Evolutionary conservation across 371 early-diverging fungal genomes (phyloP).

Genomic region (Mucor plumbeus): DNA sequence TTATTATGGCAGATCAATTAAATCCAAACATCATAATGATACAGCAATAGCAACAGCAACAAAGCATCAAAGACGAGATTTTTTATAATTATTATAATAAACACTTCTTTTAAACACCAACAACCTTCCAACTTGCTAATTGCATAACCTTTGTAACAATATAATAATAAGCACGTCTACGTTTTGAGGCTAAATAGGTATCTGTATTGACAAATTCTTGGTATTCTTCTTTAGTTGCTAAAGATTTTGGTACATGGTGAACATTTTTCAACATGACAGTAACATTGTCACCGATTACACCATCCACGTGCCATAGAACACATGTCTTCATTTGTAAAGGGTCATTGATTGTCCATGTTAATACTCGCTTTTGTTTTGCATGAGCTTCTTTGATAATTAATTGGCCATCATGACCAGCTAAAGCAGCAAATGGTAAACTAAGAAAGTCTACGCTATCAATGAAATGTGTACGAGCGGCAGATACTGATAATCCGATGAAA

Average conservation of each 20-base stretch:
- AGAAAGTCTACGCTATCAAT: slow-evolving; percentile 54
- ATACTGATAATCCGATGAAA: slow-evolving; percentile 62
- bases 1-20: background rate
- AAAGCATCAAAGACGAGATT: background rate
- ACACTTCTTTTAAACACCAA: slow-evolving; percentile 15
- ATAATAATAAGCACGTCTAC: slow-evolving; percentile 27
- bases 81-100: slow-evolving; percentile 5
- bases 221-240: slow-evolving; percentile 18
- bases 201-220: slow-evolving; percentile 20
- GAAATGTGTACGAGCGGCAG: slow-evolving; percentile 58
- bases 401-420: slow-evolving; percentile 54
- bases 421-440: slow-evolving; percentile 58
- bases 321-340: slow-evolving; percentile 52
- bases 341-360: slow-evolving; percentile 69
- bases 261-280: slow-evolving; percentile 44
- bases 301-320: slow-evolving; percentile 59
- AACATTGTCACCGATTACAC: slow-evolving; percentile 60
- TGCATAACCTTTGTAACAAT: slow-evolving; percentile 21
- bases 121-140: slow-evolving; percentile 28
- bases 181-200: slow-evolving; percentile 24
- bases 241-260: slow-evolving; percentile 23
- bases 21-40: background rate
- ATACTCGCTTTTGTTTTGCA: slow-evolving; percentile 48
- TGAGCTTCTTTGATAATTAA: slow-evolving; percentile 59
- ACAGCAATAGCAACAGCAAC: background rate